Base-by-base conservation (phyloP, 179 eudicot species). In the Pouteria campechiana region DNA sequence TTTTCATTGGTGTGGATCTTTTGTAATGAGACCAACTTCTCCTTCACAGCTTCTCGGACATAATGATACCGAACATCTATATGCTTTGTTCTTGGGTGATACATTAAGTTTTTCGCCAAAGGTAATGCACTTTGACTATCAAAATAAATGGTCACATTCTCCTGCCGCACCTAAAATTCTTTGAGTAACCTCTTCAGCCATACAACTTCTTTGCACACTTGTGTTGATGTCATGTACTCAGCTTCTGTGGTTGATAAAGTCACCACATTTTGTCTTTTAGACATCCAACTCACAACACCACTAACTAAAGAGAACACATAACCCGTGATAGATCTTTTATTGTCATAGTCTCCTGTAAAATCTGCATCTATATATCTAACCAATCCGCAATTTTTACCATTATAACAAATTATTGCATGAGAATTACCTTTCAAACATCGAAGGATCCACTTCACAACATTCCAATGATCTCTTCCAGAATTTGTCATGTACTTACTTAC, bases 401-500 rank as follows among this genome's bases (percentile, higher is more conserved):
- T n/a, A n/a, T n/a, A n/a, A n/a, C n/a, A n/a, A n/a, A n/a, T n/a
- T n/a, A n/a, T n/a, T n/a, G n/a, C n/a, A n/a, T n/a, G n/a, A n/a
- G n/a, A n/a, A n/a, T n/a, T n/a, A n/a, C n/a, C n/a, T n/a, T n/a
- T n/a, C n/a, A n/a, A n/a, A n/a, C n/a, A n/a, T n/a, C n/a, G n/a
- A n/a, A 46, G 38, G 51, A 46, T 21, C 40, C 51, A 32, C 18
- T 46, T 46, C 8, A 32, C 28, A 46, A 7, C 15, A 20, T 32
- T n/a, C 33, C 41, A 37, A 17, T 37, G 41, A 22, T 37, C 11
- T 8, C 7, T 37, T 7, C 51, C 30, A 46, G 6, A 30, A 46
- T 46, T 46, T n/a, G 12, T 18, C 51, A 46, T 46, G 24, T 10
- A 46, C 14, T 19, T 3, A 46, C 38, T 46, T 17, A 44, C 7